Evolutionary conservation across 1,139 yeast genomes (phyloP).

Genomic region (Scheffersomyces lignicola): DNA sequence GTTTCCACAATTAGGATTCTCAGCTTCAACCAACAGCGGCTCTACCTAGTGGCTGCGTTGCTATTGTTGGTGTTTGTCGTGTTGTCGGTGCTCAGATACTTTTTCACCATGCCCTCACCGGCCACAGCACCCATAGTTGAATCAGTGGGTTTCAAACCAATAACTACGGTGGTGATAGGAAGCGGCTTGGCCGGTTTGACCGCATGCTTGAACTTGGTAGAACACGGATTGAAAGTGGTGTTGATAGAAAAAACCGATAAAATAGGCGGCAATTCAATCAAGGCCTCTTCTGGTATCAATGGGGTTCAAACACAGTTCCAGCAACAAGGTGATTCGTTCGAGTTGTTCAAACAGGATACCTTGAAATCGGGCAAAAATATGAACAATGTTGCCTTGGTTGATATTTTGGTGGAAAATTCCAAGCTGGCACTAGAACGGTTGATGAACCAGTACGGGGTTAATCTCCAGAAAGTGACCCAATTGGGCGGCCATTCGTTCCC

Average conservation of each 20-base stretch:
- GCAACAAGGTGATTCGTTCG: conserved; percentile 22
- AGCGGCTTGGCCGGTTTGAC: conserved; percentile 41
- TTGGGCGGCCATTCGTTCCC: conserved; percentile 40
- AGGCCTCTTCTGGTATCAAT: conserved; percentile 43
- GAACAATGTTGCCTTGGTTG: conserved; percentile 23
- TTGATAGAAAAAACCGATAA: conserved; percentile 30
- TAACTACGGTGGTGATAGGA: conserved; percentile 29
- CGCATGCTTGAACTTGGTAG: conserved; percentile 25
- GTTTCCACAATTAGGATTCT: too few relatives aligned
- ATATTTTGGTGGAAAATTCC: conserved; percentile 25
- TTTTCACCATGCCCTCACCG: too few relatives aligned
- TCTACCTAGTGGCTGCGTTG: too few relatives aligned
- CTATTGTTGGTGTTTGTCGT: too few relatives aligned
- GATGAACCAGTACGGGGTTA: conserved; percentile 21
- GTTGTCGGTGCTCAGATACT: too few relatives aligned
- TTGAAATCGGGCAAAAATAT: conserved; percentile 32
- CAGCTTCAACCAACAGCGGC: too few relatives aligned
- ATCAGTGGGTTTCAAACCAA: too few relatives aligned
- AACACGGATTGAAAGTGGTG: conserved; percentile 24
- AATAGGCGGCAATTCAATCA: conserved; percentile 39
- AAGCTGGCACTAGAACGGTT: conserved; percentile 35
- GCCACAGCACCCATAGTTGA: too few relatives aligned
- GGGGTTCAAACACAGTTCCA: conserved; percentile 37
- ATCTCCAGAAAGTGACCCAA: conserved; percentile 28
- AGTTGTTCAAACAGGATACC: conserved; percentile 28